Percentiles rank a stretch among this genome's conserved stretches.
These are phyloP conservation scores for Abrus pulchellus DNA, from an alignment of 306 rosid species.

Conservation along the genomic window DNA sequence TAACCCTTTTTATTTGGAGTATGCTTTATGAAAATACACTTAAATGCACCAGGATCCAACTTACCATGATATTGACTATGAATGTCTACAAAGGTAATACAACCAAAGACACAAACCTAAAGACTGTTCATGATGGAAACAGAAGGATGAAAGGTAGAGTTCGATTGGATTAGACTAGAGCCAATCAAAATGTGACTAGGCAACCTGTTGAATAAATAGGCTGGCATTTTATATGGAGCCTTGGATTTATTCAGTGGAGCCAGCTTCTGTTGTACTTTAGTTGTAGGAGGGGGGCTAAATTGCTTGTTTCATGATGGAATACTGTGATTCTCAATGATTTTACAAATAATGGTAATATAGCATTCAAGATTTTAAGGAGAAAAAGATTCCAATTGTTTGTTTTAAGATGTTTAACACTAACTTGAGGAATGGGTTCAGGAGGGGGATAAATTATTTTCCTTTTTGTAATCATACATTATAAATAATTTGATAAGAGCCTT, in stretches of 20 bases:
- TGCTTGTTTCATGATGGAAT: neutral
- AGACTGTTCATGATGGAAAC: too few species aligned
- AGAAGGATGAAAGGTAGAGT: too few species aligned
- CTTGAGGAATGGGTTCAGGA: neutral
- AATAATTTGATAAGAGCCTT: neutral
- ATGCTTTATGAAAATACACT: too few species aligned
- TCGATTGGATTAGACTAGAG: too few species aligned
- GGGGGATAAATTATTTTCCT: neutral
- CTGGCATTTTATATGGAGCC: neutral
- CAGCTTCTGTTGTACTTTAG: neutral
- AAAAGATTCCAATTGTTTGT: neutral
- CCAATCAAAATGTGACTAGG: too few species aligned
- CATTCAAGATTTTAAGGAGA: constrained; percentile 18
- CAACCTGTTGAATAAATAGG: neutral
- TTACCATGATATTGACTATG: too few species aligned
- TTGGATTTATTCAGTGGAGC: constrained; percentile 3
- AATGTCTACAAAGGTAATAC: too few species aligned
- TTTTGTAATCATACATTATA: neutral
- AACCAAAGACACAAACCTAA: too few species aligned
- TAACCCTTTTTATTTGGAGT: too few species aligned
- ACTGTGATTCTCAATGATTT: neutral
- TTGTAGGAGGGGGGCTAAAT: neutral
- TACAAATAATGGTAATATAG: neutral
- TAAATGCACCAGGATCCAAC: too few species aligned
- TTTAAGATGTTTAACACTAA: neutral